A percentile compares a stretch with the other conserved stretches of the same genome.
Conservation (phyloP, 371 early-diverging fungal genomes). For the Thermomucor indicae-seudaticae region DNA sequence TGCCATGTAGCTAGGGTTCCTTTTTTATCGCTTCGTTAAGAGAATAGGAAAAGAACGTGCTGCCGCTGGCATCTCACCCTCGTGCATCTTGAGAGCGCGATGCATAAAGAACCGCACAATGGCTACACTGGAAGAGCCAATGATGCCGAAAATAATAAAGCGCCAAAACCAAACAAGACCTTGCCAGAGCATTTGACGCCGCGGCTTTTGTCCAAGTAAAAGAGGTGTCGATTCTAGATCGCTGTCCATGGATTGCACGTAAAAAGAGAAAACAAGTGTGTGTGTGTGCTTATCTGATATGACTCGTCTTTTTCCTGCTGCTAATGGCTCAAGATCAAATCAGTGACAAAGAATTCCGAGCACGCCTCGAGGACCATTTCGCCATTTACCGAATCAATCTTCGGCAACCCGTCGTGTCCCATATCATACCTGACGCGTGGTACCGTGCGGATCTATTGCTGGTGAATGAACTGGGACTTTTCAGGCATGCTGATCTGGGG, state of each 20-base stretch:
- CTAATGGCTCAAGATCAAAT: too few species aligned
- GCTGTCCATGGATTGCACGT: too few species aligned
- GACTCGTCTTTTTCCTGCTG: too few species aligned
- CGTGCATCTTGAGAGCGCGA: background rate
- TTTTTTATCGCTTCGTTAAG: background rate
- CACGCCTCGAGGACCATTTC: slow-evolving; percentile 39
- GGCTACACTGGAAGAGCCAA: slow-evolving; percentile 38
- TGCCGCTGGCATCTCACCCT: slow-evolving; percentile 7
- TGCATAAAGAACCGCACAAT: slow-evolving; percentile 20
- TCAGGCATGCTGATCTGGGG: slow-evolving; percentile 35
- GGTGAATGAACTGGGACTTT: slow-evolving; percentile 40
- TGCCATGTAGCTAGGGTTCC: slow-evolving; percentile 18
- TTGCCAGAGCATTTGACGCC: too few species aligned
- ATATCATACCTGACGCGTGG: slow-evolving; percentile 20
- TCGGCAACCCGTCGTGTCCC: slow-evolving; percentile 23
- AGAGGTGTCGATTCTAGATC: too few species aligned
- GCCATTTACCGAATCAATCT: slow-evolving; percentile 43
- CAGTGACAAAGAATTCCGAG: slow-evolving; percentile 32
- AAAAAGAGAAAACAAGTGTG: too few species aligned
- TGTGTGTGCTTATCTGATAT: too few species aligned
- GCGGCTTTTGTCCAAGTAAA: too few species aligned
- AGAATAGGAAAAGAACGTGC: background rate
- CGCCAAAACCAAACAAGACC: slow-evolving; percentile 28
- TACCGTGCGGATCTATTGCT: slow-evolving; percentile 39
- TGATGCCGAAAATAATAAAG: slow-evolving; percentile 31